Evolutionary conservation across 2,329 filamentous ascomycete species (phyloP), one percentile per base, ranked within the genome.

Genomic region (Paracoccidioides lutzii): DNA sequence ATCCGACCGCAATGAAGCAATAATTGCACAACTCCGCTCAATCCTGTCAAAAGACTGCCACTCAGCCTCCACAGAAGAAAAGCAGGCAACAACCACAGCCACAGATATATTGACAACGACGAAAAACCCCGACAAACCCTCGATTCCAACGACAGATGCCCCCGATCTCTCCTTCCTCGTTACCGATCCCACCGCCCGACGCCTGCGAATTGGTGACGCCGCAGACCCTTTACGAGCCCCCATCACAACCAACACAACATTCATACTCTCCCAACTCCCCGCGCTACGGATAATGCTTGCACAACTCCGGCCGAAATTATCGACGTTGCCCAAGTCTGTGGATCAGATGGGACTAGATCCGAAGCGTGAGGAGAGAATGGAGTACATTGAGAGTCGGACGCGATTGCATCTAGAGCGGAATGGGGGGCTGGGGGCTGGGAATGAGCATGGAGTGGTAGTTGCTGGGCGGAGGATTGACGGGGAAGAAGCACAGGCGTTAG

Each of bases 331-430:
- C 2, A 62, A 60, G 28, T 63, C 67, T 0, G 65, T 70, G 3
- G 66, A 68, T 33, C 69, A 69, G 3, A 66, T 67, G 35, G 68
- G 73, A 57, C 64, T 63, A 50, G 69, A 76, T 59, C 78, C 78
- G 48, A 87, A 82, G 74, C 79, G 83, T 42, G 79, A 83, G 54
- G 83, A 93, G 67, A 77, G 91, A 58, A 78, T 85, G 56, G 80
- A 86, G 61, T 97, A 97, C 67, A 83, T 97, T 51, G 90, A 96
- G 71, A 79, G 80, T 54, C 84, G 90, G 64, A 87, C 88, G 52
- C 77, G 82, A 61, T 78, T 86, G 58, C 87, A 94, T 67, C 74
- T 96, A 43, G 88, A 95, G 72, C 67, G 73, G 30, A 65, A 69
- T 44, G 73, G 72, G 6, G 70, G 72, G 56, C 58, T 73, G 51